Conservation (phyloP, 176 grass and related monocot species). For the Carex kokanica region DNA sequence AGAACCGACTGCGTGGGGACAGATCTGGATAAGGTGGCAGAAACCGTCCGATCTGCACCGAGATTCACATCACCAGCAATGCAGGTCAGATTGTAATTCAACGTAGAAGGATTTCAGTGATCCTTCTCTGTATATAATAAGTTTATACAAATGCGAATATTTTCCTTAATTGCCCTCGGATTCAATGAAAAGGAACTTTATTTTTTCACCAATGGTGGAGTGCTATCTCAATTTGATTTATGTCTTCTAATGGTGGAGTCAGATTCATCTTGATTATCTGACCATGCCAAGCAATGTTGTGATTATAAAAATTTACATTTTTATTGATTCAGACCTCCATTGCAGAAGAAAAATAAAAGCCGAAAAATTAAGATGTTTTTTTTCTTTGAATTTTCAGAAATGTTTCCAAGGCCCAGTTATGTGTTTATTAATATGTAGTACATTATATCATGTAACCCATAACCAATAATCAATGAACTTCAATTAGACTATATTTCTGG, state of each 20-base stretch:
- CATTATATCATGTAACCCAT: not conserved
- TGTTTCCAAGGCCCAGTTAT: not conserved
- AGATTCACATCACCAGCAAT: slow-evolving; percentile 57
- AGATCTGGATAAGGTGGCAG: slow-evolving; percentile 52
- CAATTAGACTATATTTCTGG: not conserved
- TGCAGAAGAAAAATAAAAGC: not conserved
- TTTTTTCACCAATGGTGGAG: not conserved
- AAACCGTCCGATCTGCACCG: slow-evolving; percentile 49
- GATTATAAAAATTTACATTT: not conserved
- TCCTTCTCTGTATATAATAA: not conserved
- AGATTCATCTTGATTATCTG: not conserved
- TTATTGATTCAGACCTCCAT: not conserved
- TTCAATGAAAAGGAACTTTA: not conserved
- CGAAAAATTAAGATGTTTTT: not conserved
- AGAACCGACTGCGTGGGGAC: slow-evolving; percentile 73
- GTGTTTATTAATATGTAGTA: not conserved
- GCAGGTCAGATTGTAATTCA: slow-evolving; percentile 43
- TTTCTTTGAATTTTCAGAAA: not conserved
- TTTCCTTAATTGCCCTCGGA: not conserved
- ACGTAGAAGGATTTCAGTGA: not conserved
- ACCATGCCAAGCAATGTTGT: not conserved
- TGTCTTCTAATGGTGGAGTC: not conserved
- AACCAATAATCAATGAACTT: not conserved
- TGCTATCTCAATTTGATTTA: not conserved
- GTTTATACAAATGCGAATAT: not conserved